These are phyloP conservation scores for Candolleomyces efflorescens DNA, from an alignment of 768 basidiomycete species.

Conservation along the genomic window DNA sequence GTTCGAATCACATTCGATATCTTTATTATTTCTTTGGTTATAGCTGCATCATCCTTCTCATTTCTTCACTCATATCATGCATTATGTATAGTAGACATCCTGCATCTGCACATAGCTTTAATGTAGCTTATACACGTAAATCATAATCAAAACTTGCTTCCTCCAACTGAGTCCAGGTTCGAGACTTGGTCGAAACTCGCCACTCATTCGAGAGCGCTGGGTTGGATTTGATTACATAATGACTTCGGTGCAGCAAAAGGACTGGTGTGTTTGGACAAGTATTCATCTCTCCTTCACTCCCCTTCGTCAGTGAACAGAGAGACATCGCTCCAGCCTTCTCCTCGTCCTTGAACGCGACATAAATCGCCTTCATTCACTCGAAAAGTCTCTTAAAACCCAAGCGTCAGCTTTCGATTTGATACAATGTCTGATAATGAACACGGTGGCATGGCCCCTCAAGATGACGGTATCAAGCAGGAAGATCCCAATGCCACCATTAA, in stretches of 20 bases:
- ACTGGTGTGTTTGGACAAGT: not conserved
- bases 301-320: not conserved
- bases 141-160: too few species aligned
- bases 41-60: not conserved
- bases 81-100: not conserved
- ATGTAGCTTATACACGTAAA: not conserved
- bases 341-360: not conserved
- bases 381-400: not conserved
- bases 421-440: slow-evolving; percentile 55
- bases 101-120: not conserved
- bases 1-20: not conserved
- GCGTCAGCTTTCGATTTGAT: not conserved
- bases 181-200: not conserved
- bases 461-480: slow-evolving; percentile 50
- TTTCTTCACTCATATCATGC: not conserved
- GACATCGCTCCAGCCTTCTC: not conserved
- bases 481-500: slow-evolving; percentile 67
- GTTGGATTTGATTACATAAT: not conserved
- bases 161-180: too few species aligned
- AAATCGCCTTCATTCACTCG: not conserved
- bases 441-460: slow-evolving; percentile 22
- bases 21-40: not conserved
- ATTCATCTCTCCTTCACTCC: not conserved
- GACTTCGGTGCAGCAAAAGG: not conserved
- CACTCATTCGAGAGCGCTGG: not conserved